Conservation (phyloP, 805 yeast species). For the Lipomyces yamadae region DNA sequence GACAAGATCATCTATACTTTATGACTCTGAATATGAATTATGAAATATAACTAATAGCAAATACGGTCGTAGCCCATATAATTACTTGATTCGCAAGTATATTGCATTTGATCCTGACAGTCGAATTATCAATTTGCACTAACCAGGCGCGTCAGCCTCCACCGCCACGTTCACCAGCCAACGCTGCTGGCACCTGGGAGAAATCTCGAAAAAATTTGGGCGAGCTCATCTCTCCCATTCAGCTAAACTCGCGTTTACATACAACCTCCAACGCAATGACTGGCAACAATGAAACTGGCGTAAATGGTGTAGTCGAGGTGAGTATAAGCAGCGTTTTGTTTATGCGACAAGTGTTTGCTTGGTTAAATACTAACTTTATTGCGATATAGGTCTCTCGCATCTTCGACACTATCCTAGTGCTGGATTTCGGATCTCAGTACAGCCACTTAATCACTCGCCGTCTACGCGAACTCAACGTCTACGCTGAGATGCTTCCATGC, state of each 20-base stretch:
- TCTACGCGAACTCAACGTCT: slow-evolving; percentile 95
- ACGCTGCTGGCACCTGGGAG: neutral
- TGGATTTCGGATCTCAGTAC: slow-evolving; percentile 98
- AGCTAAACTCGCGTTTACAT: neutral
- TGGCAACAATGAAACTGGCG: slow-evolving; percentile 18
- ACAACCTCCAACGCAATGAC: slow-evolving; percentile 20
- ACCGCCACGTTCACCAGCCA: slow-evolving; percentile 4
- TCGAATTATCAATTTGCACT: too few relatives aligned
- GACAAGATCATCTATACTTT: too few relatives aligned
- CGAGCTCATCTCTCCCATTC: neutral
- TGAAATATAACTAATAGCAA: too few relatives aligned
- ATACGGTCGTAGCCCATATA: too few relatives aligned
- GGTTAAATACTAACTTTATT: neutral
- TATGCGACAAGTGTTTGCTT: neutral
- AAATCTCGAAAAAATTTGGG: slow-evolving; percentile 1
- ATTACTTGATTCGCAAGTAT: too few relatives aligned
- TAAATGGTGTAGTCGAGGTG: slow-evolving; percentile 31
- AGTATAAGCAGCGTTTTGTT: neutral
- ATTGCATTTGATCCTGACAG: too few relatives aligned
- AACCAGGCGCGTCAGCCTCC: neutral
- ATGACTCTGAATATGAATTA: too few relatives aligned
- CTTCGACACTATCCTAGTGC: slow-evolving; percentile 94
- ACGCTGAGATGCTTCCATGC: slow-evolving; percentile 99
- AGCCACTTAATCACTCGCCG: slow-evolving; percentile 96
- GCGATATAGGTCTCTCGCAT: slow-evolving; percentile 71